Percentiles rank a stretch among this genome's conserved stretches.
phyloP scores from a whole-genome alignment of 805 yeast species.

The Kazachstania kunashirensis region DNA sequence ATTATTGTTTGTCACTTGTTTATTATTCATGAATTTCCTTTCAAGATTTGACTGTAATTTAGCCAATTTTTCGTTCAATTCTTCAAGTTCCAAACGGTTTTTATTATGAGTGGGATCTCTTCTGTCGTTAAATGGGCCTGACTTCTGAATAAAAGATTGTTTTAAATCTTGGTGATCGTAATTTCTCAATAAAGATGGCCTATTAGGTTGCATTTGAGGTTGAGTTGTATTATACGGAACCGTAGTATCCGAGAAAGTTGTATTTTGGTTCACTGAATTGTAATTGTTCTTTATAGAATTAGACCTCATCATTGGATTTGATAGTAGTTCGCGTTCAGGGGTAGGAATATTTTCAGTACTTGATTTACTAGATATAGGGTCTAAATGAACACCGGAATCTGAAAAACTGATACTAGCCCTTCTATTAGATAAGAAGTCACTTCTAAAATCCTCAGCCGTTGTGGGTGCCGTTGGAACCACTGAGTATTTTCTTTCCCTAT shows the following conservation, averaged over 20 bases:
- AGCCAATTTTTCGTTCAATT: constrained; percentile 27
- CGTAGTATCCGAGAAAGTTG: too few relatives aligned
- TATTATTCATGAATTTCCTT: background rate
- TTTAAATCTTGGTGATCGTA: background rate
- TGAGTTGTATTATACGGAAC: too few relatives aligned
- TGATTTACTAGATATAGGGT: too few relatives aligned
- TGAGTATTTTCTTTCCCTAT: constrained; percentile 58
- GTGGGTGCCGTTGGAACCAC: constrained; percentile 71
- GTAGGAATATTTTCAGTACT: background rate
- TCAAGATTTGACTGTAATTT: constrained; percentile 10
- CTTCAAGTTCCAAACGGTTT: constrained; percentile 20
- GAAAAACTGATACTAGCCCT: constrained; percentile 9
- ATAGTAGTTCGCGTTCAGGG: background rate
- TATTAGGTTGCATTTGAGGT: background rate
- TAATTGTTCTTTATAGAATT: background rate
- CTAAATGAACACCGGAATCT: constrained; percentile 4
- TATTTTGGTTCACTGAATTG: too few relatives aligned
- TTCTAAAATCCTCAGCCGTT: constrained; percentile 13
- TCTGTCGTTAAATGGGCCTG: background rate
- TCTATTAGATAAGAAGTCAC: constrained; percentile 12
- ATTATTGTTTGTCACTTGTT: background rate
- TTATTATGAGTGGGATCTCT: background rate
- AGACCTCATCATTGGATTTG: background rate
- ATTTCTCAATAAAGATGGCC: constrained; percentile 1
- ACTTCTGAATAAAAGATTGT: background rate